A percentile compares a stretch with the other conserved stretches of the same genome.
phyloP scores from a whole-genome alignment of 306 rosid species.

The Quercus ilex region DNA sequence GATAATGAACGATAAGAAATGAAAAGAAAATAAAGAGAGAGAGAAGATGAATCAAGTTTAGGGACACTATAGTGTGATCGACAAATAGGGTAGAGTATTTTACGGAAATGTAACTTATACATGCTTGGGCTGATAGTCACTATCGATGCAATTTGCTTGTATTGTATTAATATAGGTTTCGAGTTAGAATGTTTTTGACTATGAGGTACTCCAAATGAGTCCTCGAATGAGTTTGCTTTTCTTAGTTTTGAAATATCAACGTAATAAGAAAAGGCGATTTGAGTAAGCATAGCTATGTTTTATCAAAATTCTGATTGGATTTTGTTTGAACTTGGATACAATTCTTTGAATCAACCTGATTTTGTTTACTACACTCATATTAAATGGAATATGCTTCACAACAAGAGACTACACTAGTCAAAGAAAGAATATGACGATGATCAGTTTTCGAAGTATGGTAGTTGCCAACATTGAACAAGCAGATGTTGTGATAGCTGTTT shows the following conservation, averaged over 20 bases:
- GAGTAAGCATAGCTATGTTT: neutral
- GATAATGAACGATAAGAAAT: neutral
- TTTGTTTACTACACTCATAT: neutral
- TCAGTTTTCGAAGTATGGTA: neutral
- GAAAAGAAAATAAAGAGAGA: neutral
- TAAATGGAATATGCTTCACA: neutral
- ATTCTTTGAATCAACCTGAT: neutral
- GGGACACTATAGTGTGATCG: neutral
- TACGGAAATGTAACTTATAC: neutral
- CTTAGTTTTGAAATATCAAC: neutral
- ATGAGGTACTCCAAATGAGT: neutral
- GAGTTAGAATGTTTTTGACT: neutral
- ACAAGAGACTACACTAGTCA: neutral
- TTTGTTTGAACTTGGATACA: neutral
- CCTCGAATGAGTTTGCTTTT: neutral
- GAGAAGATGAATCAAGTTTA: neutral
- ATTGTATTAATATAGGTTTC: neutral
- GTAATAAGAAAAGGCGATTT: neutral
- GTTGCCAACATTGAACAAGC: neutral
- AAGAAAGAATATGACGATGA: neutral
- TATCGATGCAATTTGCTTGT: neutral
- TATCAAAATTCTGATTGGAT: neutral
- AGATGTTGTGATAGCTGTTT: neutral
- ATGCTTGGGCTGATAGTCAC: neutral
- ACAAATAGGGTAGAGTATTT: neutral